These are phyloP conservation scores for Penicillium robsamsonii DNA, from an alignment of 495 filamentous ascomycete species.

Conservation along the genomic window DNA sequence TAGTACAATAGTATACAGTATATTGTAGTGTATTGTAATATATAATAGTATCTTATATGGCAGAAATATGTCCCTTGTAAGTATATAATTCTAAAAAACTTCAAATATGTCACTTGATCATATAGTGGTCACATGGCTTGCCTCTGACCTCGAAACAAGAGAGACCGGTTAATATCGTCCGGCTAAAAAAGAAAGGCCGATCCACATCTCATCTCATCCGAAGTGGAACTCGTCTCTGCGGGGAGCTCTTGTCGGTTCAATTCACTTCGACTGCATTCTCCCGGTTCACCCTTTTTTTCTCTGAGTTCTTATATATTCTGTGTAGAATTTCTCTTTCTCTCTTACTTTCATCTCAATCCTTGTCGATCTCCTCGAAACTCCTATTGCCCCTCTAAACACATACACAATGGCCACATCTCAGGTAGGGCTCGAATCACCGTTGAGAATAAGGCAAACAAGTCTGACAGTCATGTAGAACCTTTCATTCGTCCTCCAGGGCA, in stretches of 20 bases:
- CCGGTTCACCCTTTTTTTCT: conserved; percentile 1
- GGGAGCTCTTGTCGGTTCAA: conserved; percentile 9
- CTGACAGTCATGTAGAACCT: conserved; percentile 60
- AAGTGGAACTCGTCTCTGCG: background rate
- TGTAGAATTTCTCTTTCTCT: background rate
- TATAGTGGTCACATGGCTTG: background rate
- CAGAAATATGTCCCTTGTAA: background rate
- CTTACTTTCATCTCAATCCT: conserved; percentile 1
- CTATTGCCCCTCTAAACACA: conserved; percentile 4
- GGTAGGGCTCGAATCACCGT: conserved; percentile 18
- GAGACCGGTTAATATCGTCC: conserved; percentile 22
- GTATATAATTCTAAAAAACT: background rate
- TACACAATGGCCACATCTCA: conserved; percentile 22
- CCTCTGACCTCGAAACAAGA: too few species aligned
- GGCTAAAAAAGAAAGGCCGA: conserved; percentile 20
- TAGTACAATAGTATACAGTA: too few species aligned
- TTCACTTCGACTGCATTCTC: conserved; percentile 4
- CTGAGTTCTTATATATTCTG: background rate
- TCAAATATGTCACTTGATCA: conserved; percentile 1
- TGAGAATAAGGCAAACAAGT: background rate
- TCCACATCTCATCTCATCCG: background rate
- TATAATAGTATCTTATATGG: too few species aligned
- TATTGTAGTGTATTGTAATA: too few species aligned
- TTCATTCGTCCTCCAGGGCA: conserved; percentile 79
- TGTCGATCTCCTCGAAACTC: background rate